These are phyloP conservation scores for Arthrinium puccinioides DNA, from an alignment of 2,329 filamentous ascomycete species.

Conservation along the genomic window DNA sequence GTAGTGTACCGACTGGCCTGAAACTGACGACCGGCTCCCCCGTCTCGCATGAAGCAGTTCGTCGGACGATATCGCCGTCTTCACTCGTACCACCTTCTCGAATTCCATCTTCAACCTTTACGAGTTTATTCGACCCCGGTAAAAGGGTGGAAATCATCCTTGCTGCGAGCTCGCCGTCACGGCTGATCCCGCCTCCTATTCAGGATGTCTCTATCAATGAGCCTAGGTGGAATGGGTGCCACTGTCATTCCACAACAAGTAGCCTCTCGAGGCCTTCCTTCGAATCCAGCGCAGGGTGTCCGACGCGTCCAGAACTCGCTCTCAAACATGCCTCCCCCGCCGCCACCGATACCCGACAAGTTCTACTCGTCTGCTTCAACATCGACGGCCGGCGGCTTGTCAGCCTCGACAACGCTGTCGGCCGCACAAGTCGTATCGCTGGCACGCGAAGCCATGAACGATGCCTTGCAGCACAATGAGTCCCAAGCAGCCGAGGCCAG, in stretches of 20 bases:
- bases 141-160: constrained; percentile 1
- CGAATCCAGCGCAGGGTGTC: constrained; percentile 18
- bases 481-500: constrained; percentile 55
- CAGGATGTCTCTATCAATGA: constrained; percentile 11
- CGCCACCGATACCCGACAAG: constrained; percentile 43
- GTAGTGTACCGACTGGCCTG: too few species aligned
- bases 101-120: too few species aligned
- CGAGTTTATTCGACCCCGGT: not conserved
- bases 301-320: constrained; percentile 17
- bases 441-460: constrained; percentile 59
- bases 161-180: constrained; percentile 17
- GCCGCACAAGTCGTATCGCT: constrained; percentile 58
- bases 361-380: constrained; percentile 17
- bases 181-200: constrained; percentile 2
- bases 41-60: too few species aligned
- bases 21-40: too few species aligned
- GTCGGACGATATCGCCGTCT: too few species aligned
- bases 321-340: constrained; percentile 28
- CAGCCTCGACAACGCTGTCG: constrained; percentile 45
- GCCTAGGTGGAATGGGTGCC: constrained; percentile 21
- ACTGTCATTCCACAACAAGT: constrained; percentile 16
- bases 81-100: too few species aligned
- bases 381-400: constrained; percentile 33
- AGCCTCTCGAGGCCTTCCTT: constrained; percentile 19
- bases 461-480: constrained; percentile 58